These are phyloP conservation scores for Melianthus villosus DNA, from an alignment of 441 rosid species.

Conservation along the genomic window DNA sequence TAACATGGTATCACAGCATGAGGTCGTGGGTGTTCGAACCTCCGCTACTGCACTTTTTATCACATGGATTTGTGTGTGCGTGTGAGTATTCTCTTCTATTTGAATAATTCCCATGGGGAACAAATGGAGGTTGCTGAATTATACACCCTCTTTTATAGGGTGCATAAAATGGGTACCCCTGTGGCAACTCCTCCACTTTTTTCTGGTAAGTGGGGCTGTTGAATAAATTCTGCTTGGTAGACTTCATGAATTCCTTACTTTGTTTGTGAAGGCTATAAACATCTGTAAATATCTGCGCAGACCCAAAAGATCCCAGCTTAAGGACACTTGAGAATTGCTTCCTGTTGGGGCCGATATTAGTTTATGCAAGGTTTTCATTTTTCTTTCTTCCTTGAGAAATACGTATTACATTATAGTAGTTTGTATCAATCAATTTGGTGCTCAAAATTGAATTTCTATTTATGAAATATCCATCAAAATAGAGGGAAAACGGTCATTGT, in stretches of 20 bases:
- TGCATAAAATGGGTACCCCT: slow-evolving; percentile 69
- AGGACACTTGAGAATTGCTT: slow-evolving; percentile 66
- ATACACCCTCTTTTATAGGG: slow-evolving; percentile 70
- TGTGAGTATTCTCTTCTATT: too few relatives aligned
- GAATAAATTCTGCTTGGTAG: slow-evolving; percentile 3
- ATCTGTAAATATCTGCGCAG: slow-evolving; percentile 26
- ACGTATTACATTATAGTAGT: too few relatives aligned
- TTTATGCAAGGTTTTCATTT: slow-evolving; percentile 49
- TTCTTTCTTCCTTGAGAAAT: slow-evolving; percentile 11
- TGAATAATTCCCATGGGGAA: too few relatives aligned
- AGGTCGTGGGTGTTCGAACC: too few relatives aligned
- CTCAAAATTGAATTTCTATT: too few relatives aligned
- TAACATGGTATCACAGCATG: too few relatives aligned
- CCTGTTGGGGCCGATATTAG: slow-evolving; percentile 72
- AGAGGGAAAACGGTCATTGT: too few relatives aligned
- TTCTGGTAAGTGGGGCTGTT: slow-evolving; percentile 38
- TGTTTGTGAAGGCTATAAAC: slow-evolving; percentile 7
- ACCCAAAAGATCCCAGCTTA: slow-evolving; percentile 51
- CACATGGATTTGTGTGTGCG: too few relatives aligned
- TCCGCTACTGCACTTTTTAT: too few relatives aligned
- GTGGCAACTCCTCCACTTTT: slow-evolving; percentile 77
- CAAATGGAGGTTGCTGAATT: too few relatives aligned
- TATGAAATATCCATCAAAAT: too few relatives aligned
- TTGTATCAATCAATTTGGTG: too few relatives aligned
- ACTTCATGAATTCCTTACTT: slow-evolving; percentile 2